Evolutionary conservation across 78 protist species (phyloP).

Genomic region (Cyanophora paradoxa): DNA sequence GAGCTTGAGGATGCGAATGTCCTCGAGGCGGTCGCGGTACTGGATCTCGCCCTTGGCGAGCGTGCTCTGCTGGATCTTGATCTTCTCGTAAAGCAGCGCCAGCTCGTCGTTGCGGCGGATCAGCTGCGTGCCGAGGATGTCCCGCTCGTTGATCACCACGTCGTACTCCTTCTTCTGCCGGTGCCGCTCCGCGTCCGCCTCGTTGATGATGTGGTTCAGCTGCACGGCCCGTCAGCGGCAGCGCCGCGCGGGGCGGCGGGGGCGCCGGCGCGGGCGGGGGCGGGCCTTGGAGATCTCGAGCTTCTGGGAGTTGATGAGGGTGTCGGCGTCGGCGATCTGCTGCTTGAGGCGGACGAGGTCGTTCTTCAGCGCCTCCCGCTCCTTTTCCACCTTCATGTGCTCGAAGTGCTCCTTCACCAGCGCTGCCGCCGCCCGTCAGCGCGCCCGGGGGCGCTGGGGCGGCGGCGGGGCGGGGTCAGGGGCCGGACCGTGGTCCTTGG

Average conservation of each 20-base stretch:
- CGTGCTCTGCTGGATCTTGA: constrained; percentile 68
- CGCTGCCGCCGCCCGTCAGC: not conserved
- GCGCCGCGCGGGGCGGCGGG: too few species aligned
- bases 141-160: constrained; percentile 67
- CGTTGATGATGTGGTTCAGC: constrained; percentile 59
- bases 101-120: constrained; percentile 89
- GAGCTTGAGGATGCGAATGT: constrained; percentile 59
- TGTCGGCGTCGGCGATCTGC: not conserved
- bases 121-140: constrained; percentile 78
- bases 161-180: constrained; percentile 65
- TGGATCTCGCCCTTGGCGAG: constrained; percentile 77
- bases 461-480: too few species aligned
- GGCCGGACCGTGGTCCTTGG: constrained; percentile 20
- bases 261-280: too few species aligned
- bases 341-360: constrained; percentile 11
- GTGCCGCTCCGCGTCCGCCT: constrained; percentile 54
- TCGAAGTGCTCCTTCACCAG: constrained; percentile 40
- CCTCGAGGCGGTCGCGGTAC: constrained; percentile 51
- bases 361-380: constrained; percentile 19
- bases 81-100: constrained; percentile 82
- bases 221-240: too few species aligned
- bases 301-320: constrained; percentile 12
- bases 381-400: constrained; percentile 30
- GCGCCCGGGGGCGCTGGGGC: too few species aligned
- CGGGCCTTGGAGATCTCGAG: constrained; percentile 51